Conservation (phyloP, 2,329 filamentous ascomycete species). For the Aspergillus tamarii region DNA sequence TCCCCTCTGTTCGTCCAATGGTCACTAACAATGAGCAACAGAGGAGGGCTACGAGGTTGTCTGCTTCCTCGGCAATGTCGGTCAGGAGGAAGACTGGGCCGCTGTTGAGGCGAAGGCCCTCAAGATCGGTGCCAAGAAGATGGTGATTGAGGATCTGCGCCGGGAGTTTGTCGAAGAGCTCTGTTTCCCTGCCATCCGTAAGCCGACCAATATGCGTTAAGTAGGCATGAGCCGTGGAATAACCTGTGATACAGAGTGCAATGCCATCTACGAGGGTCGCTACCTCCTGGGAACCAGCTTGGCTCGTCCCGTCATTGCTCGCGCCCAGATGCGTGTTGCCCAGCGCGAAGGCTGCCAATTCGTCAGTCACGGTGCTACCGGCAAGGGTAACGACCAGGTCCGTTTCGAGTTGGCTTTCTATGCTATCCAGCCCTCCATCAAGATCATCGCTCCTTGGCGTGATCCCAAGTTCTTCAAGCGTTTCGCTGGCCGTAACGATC, state of each 20-base stretch:
- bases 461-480: constrained; percentile 52
- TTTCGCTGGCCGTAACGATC: constrained; percentile 53
- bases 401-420: constrained; percentile 56
- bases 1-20: not conserved
- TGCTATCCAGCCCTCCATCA: constrained; percentile 52
- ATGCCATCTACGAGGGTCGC: constrained; percentile 69
- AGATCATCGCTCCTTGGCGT: constrained; percentile 55
- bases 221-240: constrained; percentile 23
- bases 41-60: constrained; percentile 22
- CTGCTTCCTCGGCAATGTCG: constrained; percentile 62
- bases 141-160: constrained; percentile 66
- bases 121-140: constrained; percentile 69
- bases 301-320: constrained; percentile 53
- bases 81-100: constrained; percentile 76
- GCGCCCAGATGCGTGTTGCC: constrained; percentile 45
- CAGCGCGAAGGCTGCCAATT: constrained; percentile 49
- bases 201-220: constrained; percentile 13
- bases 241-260: constrained; percentile 37
- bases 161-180: constrained; percentile 78
- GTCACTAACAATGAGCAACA: constrained; percentile 9
- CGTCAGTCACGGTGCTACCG: constrained; percentile 51
- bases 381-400: constrained; percentile 54
- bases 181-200: constrained; percentile 71
- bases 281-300: constrained; percentile 59
- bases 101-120: constrained; percentile 73